phyloP scores from a whole-genome alignment of 805 yeast genomes.

The Zygotorulaspora danielsina region DNA sequence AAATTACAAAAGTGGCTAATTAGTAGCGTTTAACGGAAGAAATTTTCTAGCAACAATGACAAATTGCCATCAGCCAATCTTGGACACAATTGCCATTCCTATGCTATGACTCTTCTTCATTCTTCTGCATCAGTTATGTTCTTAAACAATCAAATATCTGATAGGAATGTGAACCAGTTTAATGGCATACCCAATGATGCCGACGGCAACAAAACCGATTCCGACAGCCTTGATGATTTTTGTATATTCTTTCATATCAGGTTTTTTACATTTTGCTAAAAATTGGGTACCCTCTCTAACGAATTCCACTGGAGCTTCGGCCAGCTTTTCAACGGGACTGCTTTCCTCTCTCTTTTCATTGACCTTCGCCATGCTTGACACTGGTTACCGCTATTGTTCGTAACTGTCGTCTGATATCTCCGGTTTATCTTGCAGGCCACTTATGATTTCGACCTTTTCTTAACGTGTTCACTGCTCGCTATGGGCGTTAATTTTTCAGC shows the following conservation, averaged over 20 bases:
- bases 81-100: too few species aligned
- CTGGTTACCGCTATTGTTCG: too few species aligned
- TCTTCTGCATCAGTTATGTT: not conserved
- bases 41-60: slow-evolving; percentile 2
- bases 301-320: slow-evolving; percentile 88
- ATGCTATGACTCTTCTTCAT: not conserved
- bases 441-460: not conserved
- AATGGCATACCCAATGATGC: slow-evolving; percentile 93
- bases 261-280: slow-evolving; percentile 88
- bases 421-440: too few species aligned
- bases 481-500: not conserved
- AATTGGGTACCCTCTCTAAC: slow-evolving; percentile 88
- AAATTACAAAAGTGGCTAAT: too few species aligned
- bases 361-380: slow-evolving; percentile 25
- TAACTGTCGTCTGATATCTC: too few species aligned
- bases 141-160: slow-evolving; percentile 86
- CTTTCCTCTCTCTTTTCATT: slow-evolving; percentile 27
- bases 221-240: slow-evolving; percentile 94
- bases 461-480: not conserved
- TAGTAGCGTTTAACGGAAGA: too few species aligned
- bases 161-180: slow-evolving; percentile 93
- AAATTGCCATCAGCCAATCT: slow-evolving; percentile 2
- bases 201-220: slow-evolving; percentile 95
- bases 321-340: slow-evolving; percentile 52
- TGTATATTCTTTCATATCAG: slow-evolving; percentile 79